phyloP scores from a whole-genome alignment of 768 basidiomycete genomes.

The Galerina marginata region DNA sequence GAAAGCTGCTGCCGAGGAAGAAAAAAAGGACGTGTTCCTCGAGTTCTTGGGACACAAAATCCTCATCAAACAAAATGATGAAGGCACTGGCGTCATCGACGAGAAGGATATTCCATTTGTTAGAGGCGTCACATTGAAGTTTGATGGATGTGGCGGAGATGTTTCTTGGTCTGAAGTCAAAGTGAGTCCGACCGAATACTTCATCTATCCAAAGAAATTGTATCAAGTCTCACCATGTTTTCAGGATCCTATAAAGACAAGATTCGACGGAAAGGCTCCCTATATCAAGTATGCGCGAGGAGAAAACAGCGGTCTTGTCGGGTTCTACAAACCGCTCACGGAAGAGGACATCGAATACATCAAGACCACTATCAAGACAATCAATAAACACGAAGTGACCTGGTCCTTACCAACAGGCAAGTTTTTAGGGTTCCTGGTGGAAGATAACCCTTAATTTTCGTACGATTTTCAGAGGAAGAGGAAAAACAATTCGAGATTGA shows the following conservation, averaged over 20 bases:
- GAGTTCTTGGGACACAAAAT: slow-evolving; percentile 78
- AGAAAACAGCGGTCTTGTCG: slow-evolving; percentile 55
- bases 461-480: slow-evolving; percentile 57
- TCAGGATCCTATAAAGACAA: slow-evolving; percentile 54
- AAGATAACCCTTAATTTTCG: not conserved
- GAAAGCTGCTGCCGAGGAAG: slow-evolving; percentile 34
- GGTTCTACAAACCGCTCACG: slow-evolving; percentile 68
- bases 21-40: slow-evolving; percentile 64
- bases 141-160: slow-evolving; percentile 61
- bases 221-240: not conserved
- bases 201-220: not conserved
- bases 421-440: not conserved
- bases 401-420: slow-evolving; percentile 70
- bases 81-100: slow-evolving; percentile 66
- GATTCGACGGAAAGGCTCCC: slow-evolving; percentile 53
- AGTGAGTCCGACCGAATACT: slow-evolving; percentile 30
- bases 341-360: slow-evolving; percentile 78
- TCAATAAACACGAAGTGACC: slow-evolving; percentile 67
- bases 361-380: slow-evolving; percentile 64
- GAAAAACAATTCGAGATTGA: slow-evolving; percentile 78
- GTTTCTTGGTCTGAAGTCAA: slow-evolving; percentile 57
- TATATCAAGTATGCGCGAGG: slow-evolving; percentile 57
- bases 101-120: slow-evolving; percentile 62
- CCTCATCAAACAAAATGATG: slow-evolving; percentile 65
- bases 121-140: slow-evolving; percentile 59